These are phyloP conservation scores for Chenopodium quinoa DNA, from an alignment of 148 eudicot genomes.

Conservation along the genomic window DNA sequence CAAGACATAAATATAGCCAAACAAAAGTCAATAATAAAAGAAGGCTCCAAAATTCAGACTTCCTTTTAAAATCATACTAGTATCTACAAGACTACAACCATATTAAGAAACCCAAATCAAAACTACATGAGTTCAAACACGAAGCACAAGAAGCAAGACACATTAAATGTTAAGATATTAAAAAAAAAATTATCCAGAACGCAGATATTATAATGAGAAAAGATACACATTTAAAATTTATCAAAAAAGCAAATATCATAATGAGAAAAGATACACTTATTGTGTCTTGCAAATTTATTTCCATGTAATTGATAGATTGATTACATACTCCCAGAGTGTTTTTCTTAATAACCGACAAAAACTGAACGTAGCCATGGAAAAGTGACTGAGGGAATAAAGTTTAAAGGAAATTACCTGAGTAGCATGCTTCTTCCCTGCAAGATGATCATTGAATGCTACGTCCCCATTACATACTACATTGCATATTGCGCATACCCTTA, in stretches of 20 bases:
- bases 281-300: no score
- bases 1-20: background rate
- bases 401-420: conserved; percentile 31
- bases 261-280: no score
- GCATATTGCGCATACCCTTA: conserved; percentile 33
- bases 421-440: conserved; percentile 46
- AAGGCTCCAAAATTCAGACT: background rate
- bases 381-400: background rate
- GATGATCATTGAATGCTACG: conserved; percentile 36
- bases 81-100: background rate
- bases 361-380: no score
- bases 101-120: background rate
- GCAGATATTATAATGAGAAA: background rate
- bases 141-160: background rate
- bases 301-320: no score
- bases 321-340: no score
- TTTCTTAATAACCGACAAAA: no score
- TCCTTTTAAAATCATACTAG: background rate
- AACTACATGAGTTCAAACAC: background rate
- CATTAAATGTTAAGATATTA: no score
- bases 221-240: background rate
- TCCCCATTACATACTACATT: conserved; percentile 45
- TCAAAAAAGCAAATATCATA: no score
- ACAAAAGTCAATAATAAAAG: background rate
- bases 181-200: background rate